Evolutionary conservation across 805 yeast genomes (phyloP).

Genomic region (Ogataea ramenticola): DNA sequence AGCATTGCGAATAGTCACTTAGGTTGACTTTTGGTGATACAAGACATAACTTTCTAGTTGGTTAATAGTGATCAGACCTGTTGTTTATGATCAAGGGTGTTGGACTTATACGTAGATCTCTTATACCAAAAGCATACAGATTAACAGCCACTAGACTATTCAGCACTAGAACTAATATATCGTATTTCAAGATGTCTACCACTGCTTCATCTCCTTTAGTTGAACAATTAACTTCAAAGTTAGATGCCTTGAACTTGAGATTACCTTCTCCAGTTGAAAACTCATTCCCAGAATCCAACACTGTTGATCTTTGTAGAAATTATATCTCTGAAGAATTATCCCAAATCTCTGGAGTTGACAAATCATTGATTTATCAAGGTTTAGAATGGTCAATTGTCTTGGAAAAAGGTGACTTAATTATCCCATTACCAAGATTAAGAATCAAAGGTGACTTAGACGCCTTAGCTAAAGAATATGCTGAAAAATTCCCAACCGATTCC

Average conservation of each 20-base stretch:
- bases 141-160: too few species aligned
- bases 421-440: conserved; percentile 87
- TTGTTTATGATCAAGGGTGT: background rate
- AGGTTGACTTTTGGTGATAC: too few species aligned
- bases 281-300: conserved; percentile 71
- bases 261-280: conserved; percentile 42
- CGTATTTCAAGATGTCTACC: conserved; percentile 1
- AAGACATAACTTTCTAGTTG: too few species aligned
- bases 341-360: conserved; percentile 64
- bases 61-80: too few species aligned
- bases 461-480: conserved; percentile 72
- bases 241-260: conserved; percentile 18
- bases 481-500: conserved; percentile 63
- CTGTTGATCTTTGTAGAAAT: conserved; percentile 84
- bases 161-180: too few species aligned
- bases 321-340: conserved; percentile 77
- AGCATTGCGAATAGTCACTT: too few species aligned
- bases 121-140: background rate
- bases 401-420: conserved; percentile 88
- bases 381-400: conserved; percentile 80
- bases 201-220: conserved; percentile 21
- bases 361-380: conserved; percentile 66
- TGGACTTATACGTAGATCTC: background rate
- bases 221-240: conserved; percentile 17
- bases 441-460: conserved; percentile 79